phyloP scores from a whole-genome alignment of 352 stramenopile species.

The Globisporangium carolinianum region DNA sequence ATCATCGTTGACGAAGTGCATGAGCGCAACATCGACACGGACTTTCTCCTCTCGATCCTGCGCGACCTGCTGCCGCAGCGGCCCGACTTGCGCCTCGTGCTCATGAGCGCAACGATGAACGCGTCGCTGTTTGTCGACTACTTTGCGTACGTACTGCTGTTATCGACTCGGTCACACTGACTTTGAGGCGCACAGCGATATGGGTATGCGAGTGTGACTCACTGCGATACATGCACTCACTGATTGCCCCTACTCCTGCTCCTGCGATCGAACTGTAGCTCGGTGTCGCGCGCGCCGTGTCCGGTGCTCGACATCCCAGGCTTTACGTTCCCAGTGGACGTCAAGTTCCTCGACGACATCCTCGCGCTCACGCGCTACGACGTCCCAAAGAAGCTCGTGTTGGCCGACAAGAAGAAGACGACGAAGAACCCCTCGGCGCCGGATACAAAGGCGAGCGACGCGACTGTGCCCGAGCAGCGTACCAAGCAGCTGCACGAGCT shows the following conservation, averaged over 20 bases:
- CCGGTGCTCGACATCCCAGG: conserved; percentile 82
- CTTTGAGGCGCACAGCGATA: too few relatives aligned
- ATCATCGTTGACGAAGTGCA: conserved; percentile 99
- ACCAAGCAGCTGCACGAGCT: conserved; percentile 23
- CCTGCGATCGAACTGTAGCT: conserved; percentile 1
- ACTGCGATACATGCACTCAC: too few relatives aligned
- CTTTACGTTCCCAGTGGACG: conserved; percentile 78
- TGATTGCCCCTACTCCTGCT: not conserved
- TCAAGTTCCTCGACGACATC: conserved; percentile 77
- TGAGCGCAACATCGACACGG: conserved; percentile 95
- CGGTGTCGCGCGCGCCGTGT: conserved; percentile 20
- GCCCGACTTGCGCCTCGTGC: conserved; percentile 84
- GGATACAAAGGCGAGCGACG: conserved; percentile 16
- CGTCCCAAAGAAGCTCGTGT: conserved; percentile 48
- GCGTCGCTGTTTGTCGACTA: conserved; percentile 85
- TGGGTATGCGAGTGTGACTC: too few relatives aligned
- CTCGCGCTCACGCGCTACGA: conserved; percentile 52
- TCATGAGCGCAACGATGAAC: conserved; percentile 97
- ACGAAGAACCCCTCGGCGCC: not conserved
- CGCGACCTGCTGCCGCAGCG: conserved; percentile 67
- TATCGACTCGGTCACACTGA: not conserved
- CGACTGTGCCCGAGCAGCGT: conserved; percentile 12
- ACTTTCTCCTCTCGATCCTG: conserved; percentile 94
- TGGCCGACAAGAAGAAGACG: conserved; percentile 44
- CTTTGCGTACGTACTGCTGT: conserved; percentile 44